phyloP scores from a whole-genome alignment of 768 basidiomycete genomes.

The Kwoniella heveanensis region DNA sequence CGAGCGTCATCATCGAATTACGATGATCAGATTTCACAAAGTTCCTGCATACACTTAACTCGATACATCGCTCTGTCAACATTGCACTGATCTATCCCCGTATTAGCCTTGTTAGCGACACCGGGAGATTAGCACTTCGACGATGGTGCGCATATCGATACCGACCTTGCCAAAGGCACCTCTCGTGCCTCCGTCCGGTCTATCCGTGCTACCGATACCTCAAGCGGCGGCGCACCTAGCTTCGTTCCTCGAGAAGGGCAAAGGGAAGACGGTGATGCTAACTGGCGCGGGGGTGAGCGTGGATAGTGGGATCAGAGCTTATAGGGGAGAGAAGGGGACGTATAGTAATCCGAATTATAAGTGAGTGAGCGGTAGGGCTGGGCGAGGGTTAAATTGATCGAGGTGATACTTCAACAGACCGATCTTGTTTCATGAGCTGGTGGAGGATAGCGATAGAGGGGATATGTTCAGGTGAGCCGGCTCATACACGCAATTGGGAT shows the following conservation, averaged over 20 bases:
- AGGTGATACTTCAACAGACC: constrained; percentile 27
- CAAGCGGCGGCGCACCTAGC: constrained; percentile 42
- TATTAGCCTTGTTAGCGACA: too few species aligned
- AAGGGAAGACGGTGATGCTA: constrained; percentile 65
- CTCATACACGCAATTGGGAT: background rate
- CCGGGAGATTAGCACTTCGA: too few species aligned
- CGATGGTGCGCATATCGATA: constrained; percentile 53
- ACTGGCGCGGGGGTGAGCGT: constrained; percentile 95
- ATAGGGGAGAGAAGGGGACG: constrained; percentile 76
- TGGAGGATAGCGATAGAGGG: constrained; percentile 71
- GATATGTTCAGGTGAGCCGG: constrained; percentile 69
- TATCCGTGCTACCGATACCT: constrained; percentile 40
- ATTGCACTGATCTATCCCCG: too few species aligned
- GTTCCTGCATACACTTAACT: too few species aligned
- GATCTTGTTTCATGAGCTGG: constrained; percentile 75
- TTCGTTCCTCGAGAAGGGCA: constrained; percentile 70
- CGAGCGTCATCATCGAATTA: constrained; percentile 2
- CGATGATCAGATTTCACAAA: background rate
- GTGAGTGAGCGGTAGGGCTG: constrained; percentile 22
- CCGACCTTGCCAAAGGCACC: constrained; percentile 49
- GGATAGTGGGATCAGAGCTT: constrained; percentile 93
- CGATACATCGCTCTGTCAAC: too few species aligned
- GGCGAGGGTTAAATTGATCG: background rate
- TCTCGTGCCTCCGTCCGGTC: constrained; percentile 37
- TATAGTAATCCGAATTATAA: constrained; percentile 57